Conservation (phyloP, 805 yeast genomes). For the Barnettozyma vustinii region DNA sequence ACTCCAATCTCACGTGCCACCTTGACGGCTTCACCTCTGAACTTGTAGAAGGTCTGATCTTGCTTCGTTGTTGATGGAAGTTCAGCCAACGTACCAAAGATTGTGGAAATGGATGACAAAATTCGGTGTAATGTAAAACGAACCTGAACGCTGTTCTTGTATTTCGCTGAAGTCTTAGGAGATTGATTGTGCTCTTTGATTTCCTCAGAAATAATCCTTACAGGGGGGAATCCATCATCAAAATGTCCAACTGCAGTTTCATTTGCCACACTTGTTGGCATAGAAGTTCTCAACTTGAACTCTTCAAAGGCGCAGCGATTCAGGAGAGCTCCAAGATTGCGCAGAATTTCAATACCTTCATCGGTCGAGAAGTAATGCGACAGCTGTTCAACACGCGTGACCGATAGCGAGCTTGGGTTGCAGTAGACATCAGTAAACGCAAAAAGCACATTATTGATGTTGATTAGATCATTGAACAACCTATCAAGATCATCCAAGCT, state of each 20-base stretch:
- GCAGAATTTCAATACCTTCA: constrained; percentile 36
- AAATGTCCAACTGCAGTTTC: constrained; percentile 34
- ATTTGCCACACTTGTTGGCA: constrained; percentile 43
- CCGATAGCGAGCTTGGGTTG: constrained; percentile 45
- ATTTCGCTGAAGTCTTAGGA: constrained; percentile 49
- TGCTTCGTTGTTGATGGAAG: constrained; percentile 45
- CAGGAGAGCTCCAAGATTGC: constrained; percentile 40
- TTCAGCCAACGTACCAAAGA: constrained; percentile 39
- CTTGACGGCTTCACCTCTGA: constrained; percentile 37
- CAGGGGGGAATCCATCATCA: constrained; percentile 33
- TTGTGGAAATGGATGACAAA: constrained; percentile 38
- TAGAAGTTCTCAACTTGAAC: constrained; percentile 38
- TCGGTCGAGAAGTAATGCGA: constrained; percentile 36
- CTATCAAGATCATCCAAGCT: constrained; percentile 17
- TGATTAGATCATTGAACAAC: constrained; percentile 28
- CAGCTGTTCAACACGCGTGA: constrained; percentile 29
- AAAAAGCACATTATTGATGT: constrained; percentile 40
- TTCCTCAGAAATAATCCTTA: constrained; percentile 38
- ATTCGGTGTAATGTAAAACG: constrained; percentile 46
- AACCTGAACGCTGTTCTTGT: constrained; percentile 55
- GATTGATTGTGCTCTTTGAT: constrained; percentile 31
- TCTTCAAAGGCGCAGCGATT: constrained; percentile 55
- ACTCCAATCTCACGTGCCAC: constrained; percentile 31
- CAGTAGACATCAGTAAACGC: constrained; percentile 52
- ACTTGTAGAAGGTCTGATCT: constrained; percentile 30